Evolutionary conservation across 1,284 basidiomycete genomes (phyloP).

Genomic region (Calocybe gambosa): DNA sequence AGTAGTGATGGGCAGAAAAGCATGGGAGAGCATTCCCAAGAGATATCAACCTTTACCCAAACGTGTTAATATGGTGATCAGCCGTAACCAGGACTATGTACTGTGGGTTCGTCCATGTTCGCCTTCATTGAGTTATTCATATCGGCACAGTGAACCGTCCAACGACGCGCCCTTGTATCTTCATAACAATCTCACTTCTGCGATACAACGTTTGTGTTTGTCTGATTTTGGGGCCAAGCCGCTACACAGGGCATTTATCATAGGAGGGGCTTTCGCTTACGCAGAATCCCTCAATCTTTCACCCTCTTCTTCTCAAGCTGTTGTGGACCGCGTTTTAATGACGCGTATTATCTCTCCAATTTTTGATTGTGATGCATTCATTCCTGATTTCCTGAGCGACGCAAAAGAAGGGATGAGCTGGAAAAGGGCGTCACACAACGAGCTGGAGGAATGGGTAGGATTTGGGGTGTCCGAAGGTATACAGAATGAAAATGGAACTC

Average conservation of each 20-base stretch:
- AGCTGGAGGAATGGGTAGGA: conserved; percentile 71
- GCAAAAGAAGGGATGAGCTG: conserved; percentile 36
- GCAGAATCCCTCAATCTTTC: conserved; percentile 51
- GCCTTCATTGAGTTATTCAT: background rate
- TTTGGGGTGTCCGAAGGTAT: conserved; percentile 72
- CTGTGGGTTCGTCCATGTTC: conserved; percentile 45
- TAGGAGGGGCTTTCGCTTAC: conserved; percentile 89
- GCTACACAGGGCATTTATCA: conserved; percentile 67
- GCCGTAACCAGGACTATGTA: conserved; percentile 54
- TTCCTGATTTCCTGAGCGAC: conserved; percentile 63
- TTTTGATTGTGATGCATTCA: conserved; percentile 84
- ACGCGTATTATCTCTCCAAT: conserved; percentile 76
- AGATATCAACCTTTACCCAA: conserved; percentile 81
- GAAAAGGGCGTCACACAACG: conserved; percentile 52
- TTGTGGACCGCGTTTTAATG: conserved; percentile 77
- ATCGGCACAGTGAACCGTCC: conserved; percentile 12
- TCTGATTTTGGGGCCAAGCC: conserved; percentile 13
- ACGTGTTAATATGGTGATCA: conserved; percentile 81
- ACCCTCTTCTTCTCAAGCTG: conserved; percentile 26
- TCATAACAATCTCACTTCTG: conserved; percentile 26
- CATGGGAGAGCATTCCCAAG: conserved; percentile 95
- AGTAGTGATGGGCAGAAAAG: conserved; percentile 95
- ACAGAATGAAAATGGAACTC: conserved; percentile 75
- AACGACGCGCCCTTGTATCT: conserved; percentile 21
- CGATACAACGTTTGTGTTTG: conserved; percentile 18